phyloP scores from a whole-genome alignment of 805 yeast species.

The Kregervanrija fluxuum region DNA sequence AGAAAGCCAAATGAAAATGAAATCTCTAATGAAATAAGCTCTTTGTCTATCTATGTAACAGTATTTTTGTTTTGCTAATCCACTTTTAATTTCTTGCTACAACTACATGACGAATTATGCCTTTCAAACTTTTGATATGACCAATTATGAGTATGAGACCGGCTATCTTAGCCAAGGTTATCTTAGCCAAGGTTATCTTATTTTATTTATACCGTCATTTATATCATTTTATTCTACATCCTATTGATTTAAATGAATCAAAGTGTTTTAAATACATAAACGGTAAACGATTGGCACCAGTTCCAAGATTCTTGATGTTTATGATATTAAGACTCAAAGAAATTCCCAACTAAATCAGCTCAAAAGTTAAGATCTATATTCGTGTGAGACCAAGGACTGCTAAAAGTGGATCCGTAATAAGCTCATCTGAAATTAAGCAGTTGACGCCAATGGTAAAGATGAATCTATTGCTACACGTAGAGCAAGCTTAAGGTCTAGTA shows the following conservation, averaged over 20 bases:
- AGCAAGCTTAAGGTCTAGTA: slow-evolving; percentile 56
- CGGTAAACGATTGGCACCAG: slow-evolving; percentile 54
- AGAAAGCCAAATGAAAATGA: no score
- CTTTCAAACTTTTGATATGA: slow-evolving; percentile 49
- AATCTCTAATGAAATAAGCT: no score
- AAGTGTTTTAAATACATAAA: slow-evolving; percentile 37
- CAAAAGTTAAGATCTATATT: slow-evolving; percentile 42
- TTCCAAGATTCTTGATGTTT: slow-evolving; percentile 49
- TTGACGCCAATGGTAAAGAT: slow-evolving; percentile 43
- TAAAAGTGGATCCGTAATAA: slow-evolving; percentile 59
- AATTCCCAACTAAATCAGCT: slow-evolving; percentile 32
- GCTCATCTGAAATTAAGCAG: slow-evolving; percentile 32
- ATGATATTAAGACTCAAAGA: slow-evolving; percentile 33
- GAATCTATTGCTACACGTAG: slow-evolving; percentile 52
- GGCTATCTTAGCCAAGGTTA: slow-evolving; percentile 45
- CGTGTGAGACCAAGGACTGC: slow-evolving; percentile 59
- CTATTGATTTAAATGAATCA: slow-evolving; percentile 35
- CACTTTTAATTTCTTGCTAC: background rate
- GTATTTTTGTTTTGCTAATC: background rate
- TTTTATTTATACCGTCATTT: slow-evolving; percentile 51
- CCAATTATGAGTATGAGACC: slow-evolving; percentile 61
- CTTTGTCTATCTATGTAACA: no score
- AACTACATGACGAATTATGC: slow-evolving; percentile 33
- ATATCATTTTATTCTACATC: slow-evolving; percentile 48
- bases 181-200: slow-evolving; percentile 45